Percentiles rank a stretch among this genome's conserved stretches.
phyloP scores from a whole-genome alignment of 129 eudicot genomes.

The Gnaphalium uliginosum region DNA sequence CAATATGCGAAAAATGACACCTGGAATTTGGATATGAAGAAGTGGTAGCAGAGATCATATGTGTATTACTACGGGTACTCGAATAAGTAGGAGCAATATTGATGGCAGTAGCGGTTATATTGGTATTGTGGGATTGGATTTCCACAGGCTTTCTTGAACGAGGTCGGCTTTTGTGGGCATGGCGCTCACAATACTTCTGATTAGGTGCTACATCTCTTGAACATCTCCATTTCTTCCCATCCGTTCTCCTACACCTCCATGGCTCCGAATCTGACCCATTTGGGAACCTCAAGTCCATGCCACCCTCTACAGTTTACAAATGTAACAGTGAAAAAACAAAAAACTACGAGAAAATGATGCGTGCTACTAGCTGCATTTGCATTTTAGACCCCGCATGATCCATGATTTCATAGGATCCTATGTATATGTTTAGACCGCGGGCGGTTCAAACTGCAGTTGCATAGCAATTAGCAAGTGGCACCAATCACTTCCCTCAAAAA shows the following conservation, averaged over 20 bases:
- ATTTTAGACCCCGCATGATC: neutral
- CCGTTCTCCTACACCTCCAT: constrained; percentile 83
- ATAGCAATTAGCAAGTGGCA: neutral
- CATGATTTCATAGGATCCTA: neutral
- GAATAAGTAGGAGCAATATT: constrained; percentile 17
- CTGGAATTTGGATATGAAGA: constrained; percentile 47
- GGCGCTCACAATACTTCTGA: constrained; percentile 81
- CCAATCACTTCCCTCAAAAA: neutral
- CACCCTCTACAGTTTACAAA: neutral
- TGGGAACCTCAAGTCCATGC: constrained; percentile 51
- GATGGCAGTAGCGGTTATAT: neutral
- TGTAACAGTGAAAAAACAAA: neutral
- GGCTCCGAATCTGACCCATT: constrained; percentile 72
- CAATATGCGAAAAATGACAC: neutral
- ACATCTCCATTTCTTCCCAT: constrained; percentile 89
- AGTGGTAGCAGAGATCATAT: constrained; percentile 11
- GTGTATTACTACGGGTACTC: constrained; percentile 9
- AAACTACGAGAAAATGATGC: neutral
- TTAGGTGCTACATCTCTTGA: constrained; percentile 71
- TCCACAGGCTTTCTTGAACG: constrained; percentile 99
- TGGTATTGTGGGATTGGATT: constrained; percentile 37
- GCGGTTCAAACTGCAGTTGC: neutral
- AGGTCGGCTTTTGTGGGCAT: constrained; percentile 60
- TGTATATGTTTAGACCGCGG: neutral
- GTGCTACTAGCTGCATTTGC: neutral